A percentile compares a stretch with the other conserved stretches of the same genome.
Conservation (phyloP, 78 protist species). For the Trichosphaerium sp. region DNA sequence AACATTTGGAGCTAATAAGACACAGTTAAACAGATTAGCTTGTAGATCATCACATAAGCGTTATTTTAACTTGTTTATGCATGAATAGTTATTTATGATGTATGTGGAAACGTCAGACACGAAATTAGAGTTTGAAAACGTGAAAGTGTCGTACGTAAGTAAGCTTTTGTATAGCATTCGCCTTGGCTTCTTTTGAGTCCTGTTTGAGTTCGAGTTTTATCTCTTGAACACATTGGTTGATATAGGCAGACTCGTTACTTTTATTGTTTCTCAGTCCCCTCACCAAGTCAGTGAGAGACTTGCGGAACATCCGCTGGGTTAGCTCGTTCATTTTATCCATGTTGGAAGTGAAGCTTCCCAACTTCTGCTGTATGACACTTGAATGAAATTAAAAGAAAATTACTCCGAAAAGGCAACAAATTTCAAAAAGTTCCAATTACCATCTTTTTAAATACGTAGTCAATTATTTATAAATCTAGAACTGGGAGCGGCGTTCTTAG, state of each 20-base stretch:
- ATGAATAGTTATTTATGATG: background rate
- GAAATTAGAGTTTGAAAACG: background rate
- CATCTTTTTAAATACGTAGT: no score
- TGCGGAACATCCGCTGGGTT: constrained; percentile 82
- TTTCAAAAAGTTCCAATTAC: no score
- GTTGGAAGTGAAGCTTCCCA: no score
- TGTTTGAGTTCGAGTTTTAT: constrained; percentile 70
- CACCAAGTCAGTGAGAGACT: constrained; percentile 75
- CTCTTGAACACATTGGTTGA: constrained; percentile 54
- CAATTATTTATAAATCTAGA: no score
- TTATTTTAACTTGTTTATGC: background rate
- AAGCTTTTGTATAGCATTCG: constrained; percentile 77
- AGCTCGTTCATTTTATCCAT: no score
- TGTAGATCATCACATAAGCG: constrained; percentile 1
- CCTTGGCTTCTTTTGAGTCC: constrained; percentile 42
- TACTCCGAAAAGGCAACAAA: no score
- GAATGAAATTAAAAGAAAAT: no score
- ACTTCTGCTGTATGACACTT: no score
- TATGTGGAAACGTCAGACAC: background rate
- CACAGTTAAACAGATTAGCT: background rate
- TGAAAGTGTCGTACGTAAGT: constrained; percentile 57
- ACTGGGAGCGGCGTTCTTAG: no score
- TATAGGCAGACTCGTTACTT: constrained; percentile 63
- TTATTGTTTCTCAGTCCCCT: constrained; percentile 70
- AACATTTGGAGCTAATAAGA: constrained; percentile 82